These are phyloP conservation scores for Aleurites moluccanus DNA, from an alignment of 441 rosid genomes.

Conservation along the genomic window DNA sequence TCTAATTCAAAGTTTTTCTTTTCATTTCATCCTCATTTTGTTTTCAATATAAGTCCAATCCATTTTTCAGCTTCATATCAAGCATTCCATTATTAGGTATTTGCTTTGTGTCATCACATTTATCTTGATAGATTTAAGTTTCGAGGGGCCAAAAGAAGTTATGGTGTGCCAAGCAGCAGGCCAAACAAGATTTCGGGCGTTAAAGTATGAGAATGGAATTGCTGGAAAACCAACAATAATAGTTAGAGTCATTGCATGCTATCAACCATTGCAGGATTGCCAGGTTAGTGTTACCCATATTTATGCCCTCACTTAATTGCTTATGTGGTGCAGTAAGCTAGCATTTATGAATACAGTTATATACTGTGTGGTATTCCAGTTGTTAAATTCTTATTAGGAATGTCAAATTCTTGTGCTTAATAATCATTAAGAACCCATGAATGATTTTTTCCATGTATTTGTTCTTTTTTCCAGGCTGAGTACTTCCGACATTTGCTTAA, in stretches of 20 bases:
- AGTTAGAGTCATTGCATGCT: slow-evolving; percentile 90
- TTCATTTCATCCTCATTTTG: slow-evolving; percentile 3
- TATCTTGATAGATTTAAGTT: slow-evolving; percentile 23
- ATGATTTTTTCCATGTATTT: slow-evolving; percentile 9
- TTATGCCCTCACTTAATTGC: background rate
- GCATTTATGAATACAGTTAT: background rate
- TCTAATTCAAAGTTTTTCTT: slow-evolving; percentile 10
- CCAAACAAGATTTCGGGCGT: slow-evolving; percentile 82
- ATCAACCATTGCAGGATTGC: slow-evolving; percentile 90
- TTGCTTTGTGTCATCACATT: slow-evolving; percentile 23
- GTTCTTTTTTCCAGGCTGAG: slow-evolving; percentile 58
- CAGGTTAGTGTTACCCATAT: slow-evolving; percentile 50
- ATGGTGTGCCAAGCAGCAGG: slow-evolving; percentile 97
- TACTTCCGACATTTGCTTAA: slow-evolving; percentile 85
- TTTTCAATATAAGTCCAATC: slow-evolving; percentile 22
- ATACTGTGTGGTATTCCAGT: background rate
- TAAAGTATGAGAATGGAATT: slow-evolving; percentile 78
- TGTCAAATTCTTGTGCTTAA: background rate
- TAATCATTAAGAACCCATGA: background rate
- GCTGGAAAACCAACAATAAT: slow-evolving; percentile 72
- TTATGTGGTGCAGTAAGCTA: background rate
- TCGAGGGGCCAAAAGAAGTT: slow-evolving; percentile 47
- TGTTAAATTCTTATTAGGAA: background rate
- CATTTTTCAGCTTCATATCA: slow-evolving; percentile 14
- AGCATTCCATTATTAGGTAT: slow-evolving; percentile 24